A percentile compares a stretch with the other conserved stretches of the same genome.
These are phyloP conservation scores for Sporothrix variecibatus DNA, from an alignment of 2,329 filamentous ascomycete species.

Conservation along the genomic window DNA sequence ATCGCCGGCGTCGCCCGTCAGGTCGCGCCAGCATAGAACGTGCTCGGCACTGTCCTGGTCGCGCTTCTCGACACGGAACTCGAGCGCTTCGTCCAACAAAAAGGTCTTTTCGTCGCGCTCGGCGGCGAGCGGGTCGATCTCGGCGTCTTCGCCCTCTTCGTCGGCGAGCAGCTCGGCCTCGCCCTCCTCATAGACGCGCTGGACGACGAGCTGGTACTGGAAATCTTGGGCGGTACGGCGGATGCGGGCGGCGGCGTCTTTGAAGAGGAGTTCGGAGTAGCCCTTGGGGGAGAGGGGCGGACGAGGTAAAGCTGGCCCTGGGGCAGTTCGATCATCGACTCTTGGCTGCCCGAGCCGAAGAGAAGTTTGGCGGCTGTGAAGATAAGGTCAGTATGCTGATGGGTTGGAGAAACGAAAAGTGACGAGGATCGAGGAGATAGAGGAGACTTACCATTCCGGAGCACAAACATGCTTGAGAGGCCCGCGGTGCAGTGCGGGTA, in stretches of 20 bases:
- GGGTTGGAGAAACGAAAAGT: not conserved
- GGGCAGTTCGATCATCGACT: constrained; percentile 89
- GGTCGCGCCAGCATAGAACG: constrained; percentile 89
- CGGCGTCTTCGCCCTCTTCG: constrained; percentile 82
- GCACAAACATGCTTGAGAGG: constrained; percentile 44
- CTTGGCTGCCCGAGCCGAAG: constrained; percentile 83
- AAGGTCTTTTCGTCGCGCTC: constrained; percentile 98
- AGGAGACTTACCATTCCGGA: constrained; percentile 45
- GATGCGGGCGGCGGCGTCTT: constrained; percentile 90
- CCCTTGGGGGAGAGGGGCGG: constrained; percentile 90
- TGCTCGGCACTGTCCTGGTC: constrained; percentile 69
- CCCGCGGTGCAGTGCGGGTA: not conserved
- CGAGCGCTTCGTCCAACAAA: constrained; percentile 86
- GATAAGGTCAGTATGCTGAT: not conserved
- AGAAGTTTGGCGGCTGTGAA: constrained; percentile 81
- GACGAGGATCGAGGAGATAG: not conserved
- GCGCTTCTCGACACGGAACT: constrained; percentile 81
- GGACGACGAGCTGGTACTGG: constrained; percentile 95
- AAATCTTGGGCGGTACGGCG: constrained; percentile 91
- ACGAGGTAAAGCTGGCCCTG: constrained; percentile 98
- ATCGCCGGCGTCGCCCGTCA: constrained; percentile 91
- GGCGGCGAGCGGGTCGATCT: constrained; percentile 68
- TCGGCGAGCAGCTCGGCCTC: constrained; percentile 90
- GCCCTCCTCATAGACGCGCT: constrained; percentile 95
- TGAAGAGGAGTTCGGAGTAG: constrained; percentile 98